These are phyloP conservation scores for Dictyostelium discoideum DNA, from an alignment of 78 protist genomes.

Conservation along the genomic window DNA sequence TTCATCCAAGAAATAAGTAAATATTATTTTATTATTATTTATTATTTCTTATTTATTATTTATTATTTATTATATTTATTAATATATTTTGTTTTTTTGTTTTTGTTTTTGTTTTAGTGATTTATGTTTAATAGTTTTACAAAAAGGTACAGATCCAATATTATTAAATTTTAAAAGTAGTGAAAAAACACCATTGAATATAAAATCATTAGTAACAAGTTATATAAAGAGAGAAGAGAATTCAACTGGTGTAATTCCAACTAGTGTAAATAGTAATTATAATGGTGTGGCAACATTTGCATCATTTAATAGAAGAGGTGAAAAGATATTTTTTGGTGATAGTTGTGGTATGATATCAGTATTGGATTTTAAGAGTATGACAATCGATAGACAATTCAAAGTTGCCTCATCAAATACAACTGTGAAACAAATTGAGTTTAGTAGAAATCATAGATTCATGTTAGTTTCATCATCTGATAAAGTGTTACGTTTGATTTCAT, in stretches of 20 bases:
- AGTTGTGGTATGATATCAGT: neutral
- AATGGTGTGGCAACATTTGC: constrained; percentile 3
- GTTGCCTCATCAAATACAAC: neutral
- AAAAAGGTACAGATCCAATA: constrained; percentile 9
- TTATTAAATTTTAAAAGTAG: neutral
- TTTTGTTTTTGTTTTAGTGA: neutral
- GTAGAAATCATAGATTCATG: constrained; percentile 56
- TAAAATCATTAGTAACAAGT: neutral
- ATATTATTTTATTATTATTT: neutral
- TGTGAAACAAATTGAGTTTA: constrained; percentile 55
- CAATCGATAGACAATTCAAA: constrained; percentile 21
- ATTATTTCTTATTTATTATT: neutral
- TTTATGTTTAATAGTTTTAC: constrained; percentile 24
- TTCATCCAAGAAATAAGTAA: constrained; percentile 82
- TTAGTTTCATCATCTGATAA: constrained; percentile 55
- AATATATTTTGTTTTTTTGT: too few relatives aligned
- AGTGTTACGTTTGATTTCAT: constrained; percentile 38
- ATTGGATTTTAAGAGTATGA: neutral
- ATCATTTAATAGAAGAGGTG: constrained; percentile 51
- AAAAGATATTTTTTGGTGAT: constrained; percentile 50
- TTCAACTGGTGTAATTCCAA: neutral
- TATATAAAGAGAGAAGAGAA: neutral
- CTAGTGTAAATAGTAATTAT: neutral
- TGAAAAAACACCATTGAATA: neutral
- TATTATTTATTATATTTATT: neutral